Evolutionary conservation across 1,284 basidiomycete genomes (phyloP), one percentile per base, ranked within the genome.

Genomic region (Cerrena zonata): DNA sequence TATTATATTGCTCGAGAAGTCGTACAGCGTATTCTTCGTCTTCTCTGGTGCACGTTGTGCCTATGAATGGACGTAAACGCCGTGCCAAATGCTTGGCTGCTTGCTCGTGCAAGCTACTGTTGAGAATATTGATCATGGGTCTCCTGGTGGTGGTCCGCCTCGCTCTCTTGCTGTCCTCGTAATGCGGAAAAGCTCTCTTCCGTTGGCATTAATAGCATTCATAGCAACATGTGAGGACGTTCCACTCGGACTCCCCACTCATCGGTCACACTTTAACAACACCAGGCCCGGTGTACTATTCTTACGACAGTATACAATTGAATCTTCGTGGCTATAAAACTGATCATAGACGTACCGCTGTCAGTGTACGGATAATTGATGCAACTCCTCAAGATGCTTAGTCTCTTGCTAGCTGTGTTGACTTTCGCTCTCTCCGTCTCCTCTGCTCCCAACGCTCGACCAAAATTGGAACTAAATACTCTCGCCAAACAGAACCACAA

Each of bases 401-500:
- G 30, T 34, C 30, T 34, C 30, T 34, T 34, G 15, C 30, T 34
- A 7, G 30, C 30, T 34, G 15, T 34, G 30, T 34, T 34, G 7
- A 34, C 30, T 7, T 15, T 34, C 10, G 13, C 19, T 18, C 37
- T 48, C 11, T 27, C 38, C 3, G 30, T 30, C 15, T 10, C 41
- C 7, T 24, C 41, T 41, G 23, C 37, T 24, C 47, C 46, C 4
- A 15, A 12, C 45, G 18, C n/a, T 22, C 42, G 42, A 23, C 4
- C 40, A 15, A 26, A 19, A 23, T 27, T n/a, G 3, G n/a, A 55
- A 23, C 60, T 76, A 10, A 61, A 71, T 52, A 58, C 55, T 3
- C 65, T 69, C 15, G 75, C 77, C 2, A 70, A 68, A 52, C 66
- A 72, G 19, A 68, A 72, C 13, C 71, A 73, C n/a, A 78, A 78